Evolutionary conservation across 2,329 filamentous ascomycete species (phyloP).

Genomic region (Thyridium curvatum): DNA sequence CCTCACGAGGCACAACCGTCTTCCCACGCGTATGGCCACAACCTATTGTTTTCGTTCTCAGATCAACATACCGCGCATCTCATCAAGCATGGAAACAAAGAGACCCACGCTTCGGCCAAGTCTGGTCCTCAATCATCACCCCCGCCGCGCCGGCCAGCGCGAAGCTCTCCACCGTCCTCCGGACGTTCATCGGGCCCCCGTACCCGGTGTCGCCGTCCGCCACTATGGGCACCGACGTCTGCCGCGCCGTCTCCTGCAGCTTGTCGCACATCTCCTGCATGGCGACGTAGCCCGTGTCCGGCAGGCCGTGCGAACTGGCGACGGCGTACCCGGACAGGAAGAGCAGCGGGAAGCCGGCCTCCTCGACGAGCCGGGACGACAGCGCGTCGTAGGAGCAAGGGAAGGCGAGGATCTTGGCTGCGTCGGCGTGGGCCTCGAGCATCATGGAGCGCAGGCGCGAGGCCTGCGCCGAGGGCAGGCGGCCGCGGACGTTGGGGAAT

Average conservation of each 20-base stretch:
- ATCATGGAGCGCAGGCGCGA: constrained; percentile 30
- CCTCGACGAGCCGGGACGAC: constrained; percentile 34
- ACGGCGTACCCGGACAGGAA: constrained; percentile 37
- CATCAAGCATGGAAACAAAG: too few species aligned
- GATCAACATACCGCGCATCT: too few species aligned
- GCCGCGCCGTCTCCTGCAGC: constrained; percentile 22
- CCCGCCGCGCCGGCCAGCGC: constrained; percentile 94
- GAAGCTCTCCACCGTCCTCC: constrained; percentile 96
- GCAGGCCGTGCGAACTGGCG: constrained; percentile 30
- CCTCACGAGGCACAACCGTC: constrained; percentile 33
- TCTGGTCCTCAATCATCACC: constrained; percentile 95
- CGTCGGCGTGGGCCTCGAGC: constrained; percentile 29
- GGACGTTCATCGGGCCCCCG: constrained; percentile 83
- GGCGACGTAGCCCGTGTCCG: constrained; percentile 42
- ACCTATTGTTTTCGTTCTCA: too few species aligned
- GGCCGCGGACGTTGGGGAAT: constrained; percentile 24
- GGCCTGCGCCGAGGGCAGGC: constrained; percentile 28
- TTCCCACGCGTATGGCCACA: constrained; percentile 35
- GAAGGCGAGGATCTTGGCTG: constrained; percentile 35
- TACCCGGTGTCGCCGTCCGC: constrained; percentile 96
- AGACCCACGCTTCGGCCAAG: constrained; percentile 37
- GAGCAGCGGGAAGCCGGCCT: constrained; percentile 37
- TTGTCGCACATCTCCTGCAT: constrained; percentile 37
- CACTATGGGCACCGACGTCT: constrained; percentile 62
- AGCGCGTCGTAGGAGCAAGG: constrained; percentile 36